phyloP scores from a whole-genome alignment of 2,329 filamentous ascomycete species.

The Claviceps arundinis region DNA sequence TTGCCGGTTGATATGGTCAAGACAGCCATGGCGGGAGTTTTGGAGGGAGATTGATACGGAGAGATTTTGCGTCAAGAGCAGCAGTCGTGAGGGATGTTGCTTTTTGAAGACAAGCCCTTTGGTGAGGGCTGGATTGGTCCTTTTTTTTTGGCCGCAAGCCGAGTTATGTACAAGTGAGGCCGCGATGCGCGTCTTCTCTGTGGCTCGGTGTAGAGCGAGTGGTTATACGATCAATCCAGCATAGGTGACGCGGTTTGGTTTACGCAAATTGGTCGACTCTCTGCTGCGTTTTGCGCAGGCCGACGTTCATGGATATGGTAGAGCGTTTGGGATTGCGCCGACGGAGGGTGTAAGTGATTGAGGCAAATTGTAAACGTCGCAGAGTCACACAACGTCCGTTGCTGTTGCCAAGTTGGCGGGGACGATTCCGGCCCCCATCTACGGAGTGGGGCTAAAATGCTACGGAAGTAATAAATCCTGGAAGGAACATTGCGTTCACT shows the following conservation, averaged over 20 bases:
- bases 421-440: too few relatives aligned
- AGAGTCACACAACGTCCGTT: too few relatives aligned
- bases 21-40: conserved; percentile 15
- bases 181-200: neutral
- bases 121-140: neutral
- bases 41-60: neutral
- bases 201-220: neutral
- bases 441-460: too few relatives aligned
- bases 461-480: too few relatives aligned
- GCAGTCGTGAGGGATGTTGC: neutral
- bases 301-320: neutral
- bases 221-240: neutral
- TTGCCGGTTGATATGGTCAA: conserved; percentile 19
- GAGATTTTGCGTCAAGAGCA: neutral
- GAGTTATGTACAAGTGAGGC: neutral
- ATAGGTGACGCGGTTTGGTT: neutral
- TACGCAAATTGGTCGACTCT: neutral
- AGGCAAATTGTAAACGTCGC: too few relatives aligned
- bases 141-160: neutral
- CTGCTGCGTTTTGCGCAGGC: neutral
- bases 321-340: too few relatives aligned
- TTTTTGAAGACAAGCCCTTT: neutral
- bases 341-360: too few relatives aligned
- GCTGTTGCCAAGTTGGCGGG: too few relatives aligned
- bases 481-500: too few relatives aligned